Evolutionary conservation across 345 rosid species (phyloP).

Genomic region (Adansonia digitata): DNA sequence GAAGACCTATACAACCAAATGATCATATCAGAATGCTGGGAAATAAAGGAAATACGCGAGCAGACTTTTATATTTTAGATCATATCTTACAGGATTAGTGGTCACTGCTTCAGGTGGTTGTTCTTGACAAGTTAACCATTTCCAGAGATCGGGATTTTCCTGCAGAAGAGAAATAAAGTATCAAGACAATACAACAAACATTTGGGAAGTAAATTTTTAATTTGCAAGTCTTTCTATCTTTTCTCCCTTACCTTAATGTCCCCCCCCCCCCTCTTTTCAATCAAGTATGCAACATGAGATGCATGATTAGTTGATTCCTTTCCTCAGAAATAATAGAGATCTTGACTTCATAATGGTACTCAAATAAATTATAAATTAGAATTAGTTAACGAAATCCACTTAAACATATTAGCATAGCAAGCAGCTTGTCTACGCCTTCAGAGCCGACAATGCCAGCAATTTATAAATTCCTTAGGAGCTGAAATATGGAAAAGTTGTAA

Average conservation of each 20-base stretch:
- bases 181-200: background rate
- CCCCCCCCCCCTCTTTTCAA: background rate
- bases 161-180: slow-evolving; percentile 25
- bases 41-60: background rate
- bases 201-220: background rate
- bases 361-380: too few relatives aligned
- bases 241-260: background rate
- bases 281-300: background rate
- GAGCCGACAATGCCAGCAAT: too few relatives aligned
- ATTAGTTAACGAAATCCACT: background rate
- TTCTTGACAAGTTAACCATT: slow-evolving; percentile 85
- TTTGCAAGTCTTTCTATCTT: background rate
- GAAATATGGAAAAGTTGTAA: background rate
- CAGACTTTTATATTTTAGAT: background rate
- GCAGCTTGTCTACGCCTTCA: background rate
- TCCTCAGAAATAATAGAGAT: background rate
- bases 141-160: slow-evolving; percentile 98
- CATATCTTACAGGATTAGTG: slow-evolving; percentile 55
- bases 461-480: background rate
- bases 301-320: background rate
- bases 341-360: too few relatives aligned
- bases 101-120: slow-evolving; percentile 75
- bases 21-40: background rate
- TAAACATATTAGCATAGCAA: background rate
- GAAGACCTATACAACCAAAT: slow-evolving; percentile 49